Percentiles rank a stretch among this genome's conserved stretches.
phyloP scores from a whole-genome alignment of 2,329 filamentous ascomycete species.

The Cytospora piceae region DNA sequence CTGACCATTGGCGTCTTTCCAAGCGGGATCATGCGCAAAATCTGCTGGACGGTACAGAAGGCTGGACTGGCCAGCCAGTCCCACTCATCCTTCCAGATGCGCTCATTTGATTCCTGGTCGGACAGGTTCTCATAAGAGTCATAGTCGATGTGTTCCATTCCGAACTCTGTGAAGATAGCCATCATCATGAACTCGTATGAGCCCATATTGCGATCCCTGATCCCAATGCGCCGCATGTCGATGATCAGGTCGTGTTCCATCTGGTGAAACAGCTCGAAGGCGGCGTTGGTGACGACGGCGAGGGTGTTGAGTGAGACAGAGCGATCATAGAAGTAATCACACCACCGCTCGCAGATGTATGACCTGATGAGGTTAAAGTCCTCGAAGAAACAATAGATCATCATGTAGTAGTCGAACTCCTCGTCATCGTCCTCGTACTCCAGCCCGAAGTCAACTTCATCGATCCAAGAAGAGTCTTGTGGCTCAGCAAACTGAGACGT shows the following conservation, averaged over 20 bases:
- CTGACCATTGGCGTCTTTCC: constrained; percentile 36
- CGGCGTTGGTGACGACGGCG: constrained; percentile 40
- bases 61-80: constrained; percentile 37
- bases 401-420: constrained; percentile 39
- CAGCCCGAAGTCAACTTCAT: constrained; percentile 33
- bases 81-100: constrained; percentile 36
- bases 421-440: constrained; percentile 33
- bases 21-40: constrained; percentile 31
- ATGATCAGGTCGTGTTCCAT: constrained; percentile 36
- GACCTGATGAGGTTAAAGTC: constrained; percentile 40
- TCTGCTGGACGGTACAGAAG: constrained; percentile 31
- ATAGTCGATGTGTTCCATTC: constrained; percentile 38
- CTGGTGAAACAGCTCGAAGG: constrained; percentile 39
- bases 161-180: constrained; percentile 36
- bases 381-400: constrained; percentile 42
- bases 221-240: constrained; percentile 27
- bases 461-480: constrained; percentile 32
- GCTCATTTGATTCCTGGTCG: constrained; percentile 32
- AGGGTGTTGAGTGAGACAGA: constrained; percentile 35
- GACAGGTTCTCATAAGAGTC: constrained; percentile 31
- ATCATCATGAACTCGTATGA: constrained; percentile 36
- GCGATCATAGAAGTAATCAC: constrained; percentile 38
- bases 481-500: constrained; percentile 14
- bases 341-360: constrained; percentile 39
- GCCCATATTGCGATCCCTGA: constrained; percentile 22